Evolutionary conservation across 495 filamentous ascomycete species (phyloP), one percentile per base, ranked within the genome.

Genomic region (Endocarpon pusillum): DNA sequence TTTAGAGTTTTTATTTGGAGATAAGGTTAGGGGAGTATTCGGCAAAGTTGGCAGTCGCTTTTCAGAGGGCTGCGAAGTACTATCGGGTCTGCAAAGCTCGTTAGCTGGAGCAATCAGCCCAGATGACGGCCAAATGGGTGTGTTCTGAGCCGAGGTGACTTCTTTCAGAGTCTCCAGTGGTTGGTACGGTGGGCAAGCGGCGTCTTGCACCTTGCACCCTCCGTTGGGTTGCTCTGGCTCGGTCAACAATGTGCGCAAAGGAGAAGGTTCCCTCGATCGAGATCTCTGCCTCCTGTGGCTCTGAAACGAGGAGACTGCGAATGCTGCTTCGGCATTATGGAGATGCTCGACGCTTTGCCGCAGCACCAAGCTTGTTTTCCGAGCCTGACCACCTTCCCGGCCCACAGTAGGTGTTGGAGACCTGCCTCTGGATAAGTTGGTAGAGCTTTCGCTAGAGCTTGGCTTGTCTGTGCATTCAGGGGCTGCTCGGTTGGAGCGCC

Each of bases 1-100:
- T n/a, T n/a, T 49, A 27, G 58, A 56, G 2, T 51, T 63, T n/a
- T 37, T 58, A 46, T 34, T 54, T 54, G 3, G 61, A 65, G 31
- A 63, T 62, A 36, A 55, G 53, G 36, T 58, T 65, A 59, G 63
- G 10, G 61, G 61, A 1, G 56, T 53, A 33, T 63, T 65, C 15
- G 61, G 61, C 5, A 65, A 44, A 4, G 59, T 58, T 3, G 61
- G 61, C 10, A 65, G 54, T 30, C 61, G 38, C 34, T 65, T 65
- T 11, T 62, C 51, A 18, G n/a, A n/a, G n/a, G n/a, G n/a, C n/a
- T n/a, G n/a, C n/a, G n/a, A n/a, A n/a, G n/a, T n/a, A n/a, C n/a
- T n/a, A n/a, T n/a, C n/a, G n/a, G n/a, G n/a, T n/a, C n/a, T n/a
- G n/a, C n/a, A n/a, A n/a, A n/a, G n/a, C n/a, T n/a, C n/a, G n/a